These are phyloP conservation scores for Tremellales sp. DNA, from an alignment of 1,284 basidiomycete genomes.

Conservation along the genomic window DNA sequence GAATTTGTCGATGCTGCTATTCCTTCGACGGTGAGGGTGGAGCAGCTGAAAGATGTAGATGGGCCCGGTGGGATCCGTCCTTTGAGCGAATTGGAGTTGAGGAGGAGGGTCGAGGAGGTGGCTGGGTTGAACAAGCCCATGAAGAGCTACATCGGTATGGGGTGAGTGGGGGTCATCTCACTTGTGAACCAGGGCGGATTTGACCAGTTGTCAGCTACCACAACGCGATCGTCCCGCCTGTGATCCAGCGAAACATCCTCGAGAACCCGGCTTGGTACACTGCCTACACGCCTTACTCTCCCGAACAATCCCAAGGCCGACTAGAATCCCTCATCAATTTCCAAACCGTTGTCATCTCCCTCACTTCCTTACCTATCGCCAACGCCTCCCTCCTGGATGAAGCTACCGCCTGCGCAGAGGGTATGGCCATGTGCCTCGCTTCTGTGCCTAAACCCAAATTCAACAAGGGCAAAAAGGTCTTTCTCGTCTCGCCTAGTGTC, in stretches of 20 bases:
- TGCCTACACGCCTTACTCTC: constrained; percentile 76
- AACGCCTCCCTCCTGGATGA: constrained; percentile 90
- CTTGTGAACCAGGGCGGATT: neutral
- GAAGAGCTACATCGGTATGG: constrained; percentile 97
- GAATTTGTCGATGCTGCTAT: constrained; percentile 77
- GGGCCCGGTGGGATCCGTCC: constrained; percentile 58
- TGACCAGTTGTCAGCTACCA: constrained; percentile 58
- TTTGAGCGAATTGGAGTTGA: constrained; percentile 82
- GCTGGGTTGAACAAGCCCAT: constrained; percentile 73
- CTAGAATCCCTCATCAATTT: constrained; percentile 96
- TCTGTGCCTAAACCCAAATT: constrained; percentile 46
- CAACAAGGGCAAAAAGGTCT: constrained; percentile 72
- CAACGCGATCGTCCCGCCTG: constrained; percentile 85
- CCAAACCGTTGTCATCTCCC: constrained; percentile 92
- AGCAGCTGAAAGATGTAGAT: constrained; percentile 58
- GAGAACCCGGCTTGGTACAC: constrained; percentile 99
- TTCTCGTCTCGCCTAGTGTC: constrained; percentile 77
- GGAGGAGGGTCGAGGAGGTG: constrained; percentile 68
- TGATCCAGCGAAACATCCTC: constrained; percentile 86
- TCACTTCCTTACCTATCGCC: constrained; percentile 91
- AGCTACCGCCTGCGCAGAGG: constrained; percentile 89
- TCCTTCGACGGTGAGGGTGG: constrained; percentile 71
- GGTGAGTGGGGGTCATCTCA: constrained; percentile 42
- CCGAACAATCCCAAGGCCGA: constrained; percentile 58
- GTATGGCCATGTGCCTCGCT: constrained; percentile 51